These are phyloP conservation scores for Hypomontagnella monticulosa DNA, from an alignment of 495 filamentous ascomycete genomes.

Conservation along the genomic window DNA sequence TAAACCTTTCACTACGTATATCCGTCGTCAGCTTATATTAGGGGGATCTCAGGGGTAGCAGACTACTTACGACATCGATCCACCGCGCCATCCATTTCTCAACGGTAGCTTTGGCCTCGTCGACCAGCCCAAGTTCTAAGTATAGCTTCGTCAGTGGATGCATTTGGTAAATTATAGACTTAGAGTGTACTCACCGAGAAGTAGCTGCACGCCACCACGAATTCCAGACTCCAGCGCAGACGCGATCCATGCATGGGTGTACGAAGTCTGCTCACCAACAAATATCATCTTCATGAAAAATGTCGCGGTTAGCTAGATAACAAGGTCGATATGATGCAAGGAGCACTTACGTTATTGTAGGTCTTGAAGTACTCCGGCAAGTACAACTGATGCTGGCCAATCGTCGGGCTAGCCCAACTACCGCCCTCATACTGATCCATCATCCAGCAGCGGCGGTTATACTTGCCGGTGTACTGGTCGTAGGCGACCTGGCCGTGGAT, in stretches of 20 bases:
- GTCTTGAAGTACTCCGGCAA: conserved; percentile 76
- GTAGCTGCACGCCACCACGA: conserved; percentile 69
- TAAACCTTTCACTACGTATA: too few species aligned
- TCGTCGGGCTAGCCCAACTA: conserved; percentile 63
- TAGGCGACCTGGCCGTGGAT: conserved; percentile 66
- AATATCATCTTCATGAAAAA: conserved; percentile 62
- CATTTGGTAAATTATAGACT: neutral
- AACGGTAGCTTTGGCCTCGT: conserved; percentile 72
- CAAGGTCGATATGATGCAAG: neutral
- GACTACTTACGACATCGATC: conserved; percentile 48
- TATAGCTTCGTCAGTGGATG: conserved; percentile 1
- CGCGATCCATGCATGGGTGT: conserved; percentile 80
- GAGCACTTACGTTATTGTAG: conserved; percentile 60
- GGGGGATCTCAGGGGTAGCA: too few species aligned
- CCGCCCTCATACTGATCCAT: conserved; percentile 62
- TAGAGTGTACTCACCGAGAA: conserved; percentile 54
- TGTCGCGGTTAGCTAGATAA: neutral
- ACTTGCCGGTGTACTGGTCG: conserved; percentile 68
- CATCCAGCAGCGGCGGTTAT: conserved; percentile 68
- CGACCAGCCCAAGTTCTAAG: conserved; percentile 69
- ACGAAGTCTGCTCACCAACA: conserved; percentile 75
- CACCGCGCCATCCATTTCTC: conserved; percentile 76
- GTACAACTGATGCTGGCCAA: conserved; percentile 72
- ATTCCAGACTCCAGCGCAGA: conserved; percentile 73
- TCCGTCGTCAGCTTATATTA: neutral